Evolutionary conservation across 31 red algal genomes (phyloP).

Genomic region (Odonthalia washingtoniensis): DNA sequence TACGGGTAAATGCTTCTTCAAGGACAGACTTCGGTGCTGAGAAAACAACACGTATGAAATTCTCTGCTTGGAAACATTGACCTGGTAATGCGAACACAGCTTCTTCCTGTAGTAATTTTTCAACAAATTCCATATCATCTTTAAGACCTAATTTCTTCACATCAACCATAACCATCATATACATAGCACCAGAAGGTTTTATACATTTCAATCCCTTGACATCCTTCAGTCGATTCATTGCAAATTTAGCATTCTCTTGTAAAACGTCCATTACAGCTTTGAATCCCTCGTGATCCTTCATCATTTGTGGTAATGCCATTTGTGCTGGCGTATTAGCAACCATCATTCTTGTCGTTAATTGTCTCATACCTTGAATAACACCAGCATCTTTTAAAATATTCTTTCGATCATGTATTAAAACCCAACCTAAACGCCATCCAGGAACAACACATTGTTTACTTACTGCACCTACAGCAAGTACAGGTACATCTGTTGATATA

Average conservation of each 20-base stretch:
- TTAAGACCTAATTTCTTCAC: slow-evolving; percentile 49
- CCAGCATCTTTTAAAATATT: slow-evolving; percentile 55
- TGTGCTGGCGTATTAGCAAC: slow-evolving; percentile 80
- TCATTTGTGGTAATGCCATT: slow-evolving; percentile 66
- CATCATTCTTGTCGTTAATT: slow-evolving; percentile 92
- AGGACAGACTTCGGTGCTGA: slow-evolving; percentile 73
- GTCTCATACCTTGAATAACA: slow-evolving; percentile 68
- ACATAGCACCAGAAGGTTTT: slow-evolving; percentile 90
- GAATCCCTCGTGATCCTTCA: slow-evolving; percentile 51
- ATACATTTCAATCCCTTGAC: slow-evolving; percentile 62
- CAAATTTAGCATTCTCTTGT: slow-evolving; percentile 72
- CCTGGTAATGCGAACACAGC: slow-evolving; percentile 95
- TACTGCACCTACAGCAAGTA: slow-evolving; percentile 83
- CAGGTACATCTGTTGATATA: slow-evolving; percentile 79
- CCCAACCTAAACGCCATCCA: slow-evolving; percentile 97
- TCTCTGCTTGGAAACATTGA: slow-evolving; percentile 79
- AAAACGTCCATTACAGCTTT: slow-evolving; percentile 63
- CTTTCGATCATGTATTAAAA: slow-evolving; percentile 88
- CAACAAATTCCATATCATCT: slow-evolving; percentile 87
- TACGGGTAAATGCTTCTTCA: slow-evolving; percentile 78
- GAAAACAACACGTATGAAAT: slow-evolving; percentile 90
- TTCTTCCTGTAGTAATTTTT: slow-evolving; percentile 83
- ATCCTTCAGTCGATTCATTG: slow-evolving; percentile 36
- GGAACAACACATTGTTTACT: slow-evolving; percentile 94
- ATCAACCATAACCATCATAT: slow-evolving; percentile 90